Evolutionary conservation across 805 yeast species (phyloP), one percentile per base, ranked within the genome.

Genomic region (Nakazawaea ernobii): DNA sequence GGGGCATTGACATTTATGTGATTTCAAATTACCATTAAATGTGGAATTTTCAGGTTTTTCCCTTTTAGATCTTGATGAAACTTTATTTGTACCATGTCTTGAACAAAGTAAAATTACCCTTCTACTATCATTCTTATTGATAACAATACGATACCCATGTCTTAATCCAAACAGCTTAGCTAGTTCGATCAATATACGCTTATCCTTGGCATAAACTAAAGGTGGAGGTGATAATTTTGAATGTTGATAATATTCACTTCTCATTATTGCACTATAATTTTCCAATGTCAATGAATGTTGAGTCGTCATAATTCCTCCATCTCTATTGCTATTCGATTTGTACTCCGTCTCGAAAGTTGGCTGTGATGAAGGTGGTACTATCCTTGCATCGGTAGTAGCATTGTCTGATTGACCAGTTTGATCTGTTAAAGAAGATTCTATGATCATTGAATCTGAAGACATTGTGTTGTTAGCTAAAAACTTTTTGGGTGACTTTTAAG

Each of bases 61-160:
- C 35, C 46, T 42, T n/a, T 24, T 32, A 6, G 38, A 15, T 28
- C 37, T 28, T 11, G 42, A 30, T 28, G 42, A 39, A 15, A 39
- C 42, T n/a, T 39, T 39, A 13, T 41, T 45, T 13, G 39, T 17
- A 2, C 49, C 54, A 36, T 58, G 59, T 35, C 50, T 55, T 2
- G 48, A 49, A 33, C 63, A 59, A 15, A 55, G 43, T 40, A 59
- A 32, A 1, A 59, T 58, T 13, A 56, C 56, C 40, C 63, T 49
- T 32, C 56, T 51, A 26, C 46, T 48, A 42, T 59, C 63, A 46
- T 59, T 59, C 39, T 53, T 59, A 20, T 55, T 52, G 1, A 51
- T 54, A 8, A 58, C 61, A 11, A 59, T 39, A 36, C 53, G 50
- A 39, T 56, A 58, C 2, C 63, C 62, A 36, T 59, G 63, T 27